Evolutionary conservation across 805 yeast genomes (phyloP).

Genomic region (Ogataea zsoltii): DNA sequence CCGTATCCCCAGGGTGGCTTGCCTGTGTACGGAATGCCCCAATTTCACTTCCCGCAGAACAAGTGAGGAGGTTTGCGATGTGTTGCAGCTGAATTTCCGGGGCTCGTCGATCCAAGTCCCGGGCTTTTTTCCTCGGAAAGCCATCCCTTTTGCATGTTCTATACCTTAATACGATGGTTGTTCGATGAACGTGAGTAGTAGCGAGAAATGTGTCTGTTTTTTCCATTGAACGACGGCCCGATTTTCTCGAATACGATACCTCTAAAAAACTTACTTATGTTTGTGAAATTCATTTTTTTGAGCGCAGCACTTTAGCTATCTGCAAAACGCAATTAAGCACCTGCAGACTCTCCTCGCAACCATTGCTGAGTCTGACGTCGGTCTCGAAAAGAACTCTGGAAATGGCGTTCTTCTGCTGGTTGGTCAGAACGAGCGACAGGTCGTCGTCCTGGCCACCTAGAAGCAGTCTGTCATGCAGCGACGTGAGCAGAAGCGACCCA

Average conservation of each 20-base stretch:
- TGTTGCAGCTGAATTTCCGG: no score
- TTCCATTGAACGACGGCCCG: no score
- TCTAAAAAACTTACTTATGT: no score
- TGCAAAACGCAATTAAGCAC: slow-evolving; percentile 62
- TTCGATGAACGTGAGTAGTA: neutral
- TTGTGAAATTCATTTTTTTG: no score
- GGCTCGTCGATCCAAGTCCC: no score
- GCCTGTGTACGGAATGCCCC: no score
- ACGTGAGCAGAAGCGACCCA: slow-evolving; percentile 31
- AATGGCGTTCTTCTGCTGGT: slow-evolving; percentile 62
- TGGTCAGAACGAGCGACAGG: slow-evolving; percentile 53
- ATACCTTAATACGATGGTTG: neutral
- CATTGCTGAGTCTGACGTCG: slow-evolving; percentile 74
- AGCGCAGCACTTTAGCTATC: slow-evolving; percentile 42
- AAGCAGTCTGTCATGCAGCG: slow-evolving; percentile 35
- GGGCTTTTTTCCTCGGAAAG: neutral
- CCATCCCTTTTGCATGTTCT: neutral
- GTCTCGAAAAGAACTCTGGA: slow-evolving; percentile 68
- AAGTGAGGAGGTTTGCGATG: no score
- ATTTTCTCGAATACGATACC: no score
- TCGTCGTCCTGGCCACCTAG: slow-evolving; percentile 29
- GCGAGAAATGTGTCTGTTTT: no score
- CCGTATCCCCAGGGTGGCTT: slow-evolving; percentile 1
- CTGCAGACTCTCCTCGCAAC: slow-evolving; percentile 87
- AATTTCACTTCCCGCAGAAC: no score